These are phyloP conservation scores for Iris pallida DNA, from an alignment of 116 monocot genomes.

Conservation along the genomic window DNA sequence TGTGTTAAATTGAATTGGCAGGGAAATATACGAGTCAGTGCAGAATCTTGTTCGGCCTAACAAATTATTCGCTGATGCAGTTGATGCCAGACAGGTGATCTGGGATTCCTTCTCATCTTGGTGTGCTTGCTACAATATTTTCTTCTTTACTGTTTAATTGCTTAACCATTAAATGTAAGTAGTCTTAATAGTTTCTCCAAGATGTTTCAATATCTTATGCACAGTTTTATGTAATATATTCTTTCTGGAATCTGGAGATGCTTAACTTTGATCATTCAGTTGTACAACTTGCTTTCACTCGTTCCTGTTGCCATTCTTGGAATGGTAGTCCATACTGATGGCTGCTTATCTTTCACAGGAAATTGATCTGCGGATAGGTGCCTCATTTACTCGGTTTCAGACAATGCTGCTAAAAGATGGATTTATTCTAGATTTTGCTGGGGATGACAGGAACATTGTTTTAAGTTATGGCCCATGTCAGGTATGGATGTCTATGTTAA, in stretches of 20 bases:
- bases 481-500: constrained; percentile 31
- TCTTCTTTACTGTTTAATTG: constrained; percentile 1
- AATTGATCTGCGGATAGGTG: constrained; percentile 94
- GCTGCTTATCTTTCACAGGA: constrained; percentile 47
- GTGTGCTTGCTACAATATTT: background rate
- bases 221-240: background rate
- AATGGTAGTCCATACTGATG: background rate
- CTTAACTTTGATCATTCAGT: background rate
- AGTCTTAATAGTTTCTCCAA: no score
- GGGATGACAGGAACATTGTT: constrained; percentile 60
- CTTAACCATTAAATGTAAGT: background rate
- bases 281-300: background rate
- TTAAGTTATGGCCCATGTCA: constrained; percentile 98
- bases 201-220: background rate
- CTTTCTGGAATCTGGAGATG: background rate
- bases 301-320: background rate
- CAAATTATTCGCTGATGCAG: constrained; percentile 87
- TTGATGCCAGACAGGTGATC: constrained; percentile 91
- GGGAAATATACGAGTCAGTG: constrained; percentile 82
- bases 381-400: constrained; percentile 96
- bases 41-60: constrained; percentile 89
- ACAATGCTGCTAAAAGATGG: constrained; percentile 89
- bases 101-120: background rate
- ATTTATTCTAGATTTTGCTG: constrained; percentile 68
- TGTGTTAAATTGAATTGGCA: constrained; percentile 24